Percentiles rank a stretch among this genome's conserved stretches.
phyloP scores from a whole-genome alignment of 169 alveolate genomes.

The Eimeria falciformis region DNA sequence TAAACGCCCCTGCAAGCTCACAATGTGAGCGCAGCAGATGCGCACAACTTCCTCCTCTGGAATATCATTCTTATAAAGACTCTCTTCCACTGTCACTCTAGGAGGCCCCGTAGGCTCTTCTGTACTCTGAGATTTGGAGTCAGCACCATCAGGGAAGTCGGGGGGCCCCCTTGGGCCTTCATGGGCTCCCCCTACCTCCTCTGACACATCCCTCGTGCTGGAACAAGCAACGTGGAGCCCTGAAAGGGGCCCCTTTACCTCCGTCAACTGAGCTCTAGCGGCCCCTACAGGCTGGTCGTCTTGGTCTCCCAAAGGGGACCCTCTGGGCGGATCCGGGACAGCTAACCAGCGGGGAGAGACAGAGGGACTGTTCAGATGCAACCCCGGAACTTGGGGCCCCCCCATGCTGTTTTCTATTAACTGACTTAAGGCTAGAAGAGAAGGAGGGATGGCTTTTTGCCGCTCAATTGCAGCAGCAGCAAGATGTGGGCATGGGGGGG shows the following conservation, averaged over 20 bases:
- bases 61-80: too few relatives aligned
- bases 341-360: not conserved
- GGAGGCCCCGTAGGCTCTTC: not conserved
- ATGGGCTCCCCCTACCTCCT: not conserved
- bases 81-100: too few relatives aligned
- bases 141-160: not conserved
- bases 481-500: not conserved
- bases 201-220: not conserved
- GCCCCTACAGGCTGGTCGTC: not conserved
- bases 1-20: not conserved
- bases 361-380: constrained; percentile 13
- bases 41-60: not conserved
- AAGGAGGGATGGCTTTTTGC: constrained; percentile 15
- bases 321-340: not conserved
- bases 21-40: not conserved
- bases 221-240: not conserved
- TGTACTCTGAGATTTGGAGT: too few relatives aligned
- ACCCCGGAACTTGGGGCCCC: constrained; percentile 18
- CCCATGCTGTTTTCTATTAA: constrained; percentile 15
- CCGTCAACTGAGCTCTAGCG: too few relatives aligned
- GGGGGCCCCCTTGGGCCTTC: not conserved
- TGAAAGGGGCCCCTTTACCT: not conserved
- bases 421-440: not conserved
- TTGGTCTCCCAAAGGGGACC: constrained; percentile 16
- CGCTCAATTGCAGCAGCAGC: not conserved